These are phyloP conservation scores for Conringia planisiliqua DNA, from an alignment of 345 rosid species.

Conservation along the genomic window DNA sequence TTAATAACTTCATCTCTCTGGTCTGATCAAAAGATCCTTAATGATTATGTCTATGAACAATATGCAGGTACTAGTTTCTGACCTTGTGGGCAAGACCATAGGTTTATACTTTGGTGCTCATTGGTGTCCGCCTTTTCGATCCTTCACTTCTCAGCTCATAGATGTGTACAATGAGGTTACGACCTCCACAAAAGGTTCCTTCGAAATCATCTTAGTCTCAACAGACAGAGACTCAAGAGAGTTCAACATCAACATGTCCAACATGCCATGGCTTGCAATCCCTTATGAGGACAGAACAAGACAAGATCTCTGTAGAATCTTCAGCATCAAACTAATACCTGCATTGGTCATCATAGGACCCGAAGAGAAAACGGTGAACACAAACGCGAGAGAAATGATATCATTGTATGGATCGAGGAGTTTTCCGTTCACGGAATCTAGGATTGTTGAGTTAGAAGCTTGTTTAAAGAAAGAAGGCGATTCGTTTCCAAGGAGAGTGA, in stretches of 20 bases:
- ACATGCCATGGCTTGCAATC: conserved; percentile 77
- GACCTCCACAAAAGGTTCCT: conserved; percentile 29
- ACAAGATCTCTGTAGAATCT: conserved; percentile 66
- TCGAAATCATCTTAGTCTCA: conserved; percentile 60
- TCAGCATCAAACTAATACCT: conserved; percentile 65
- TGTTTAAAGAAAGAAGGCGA: conserved; percentile 61
- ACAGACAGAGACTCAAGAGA: conserved; percentile 65
- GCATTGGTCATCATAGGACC: conserved; percentile 62
- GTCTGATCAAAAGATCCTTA: not conserved
- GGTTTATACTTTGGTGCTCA: conserved; percentile 77
- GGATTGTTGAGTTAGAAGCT: conserved; percentile 53
- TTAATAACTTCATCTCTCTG: not conserved
- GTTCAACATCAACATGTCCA: conserved; percentile 44
- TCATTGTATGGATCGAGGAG: conserved; percentile 62
- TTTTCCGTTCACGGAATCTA: conserved; percentile 59
- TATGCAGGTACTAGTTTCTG: conserved; percentile 46
- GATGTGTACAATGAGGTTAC: conserved; percentile 53
- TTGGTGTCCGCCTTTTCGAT: conserved; percentile 75
- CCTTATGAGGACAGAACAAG: conserved; percentile 66
- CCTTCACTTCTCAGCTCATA: conserved; percentile 59
- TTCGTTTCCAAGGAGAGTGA: conserved; percentile 50
- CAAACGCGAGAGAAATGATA: conserved; percentile 53
- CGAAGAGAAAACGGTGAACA: conserved; percentile 55
- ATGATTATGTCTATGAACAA: not conserved
- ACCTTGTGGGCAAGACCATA: conserved; percentile 68